Evolutionary conservation across 192 early-diverging fungal genomes (phyloP), one percentile per base, ranked within the genome.

Genomic region (Chytriomyces sp.): DNA sequence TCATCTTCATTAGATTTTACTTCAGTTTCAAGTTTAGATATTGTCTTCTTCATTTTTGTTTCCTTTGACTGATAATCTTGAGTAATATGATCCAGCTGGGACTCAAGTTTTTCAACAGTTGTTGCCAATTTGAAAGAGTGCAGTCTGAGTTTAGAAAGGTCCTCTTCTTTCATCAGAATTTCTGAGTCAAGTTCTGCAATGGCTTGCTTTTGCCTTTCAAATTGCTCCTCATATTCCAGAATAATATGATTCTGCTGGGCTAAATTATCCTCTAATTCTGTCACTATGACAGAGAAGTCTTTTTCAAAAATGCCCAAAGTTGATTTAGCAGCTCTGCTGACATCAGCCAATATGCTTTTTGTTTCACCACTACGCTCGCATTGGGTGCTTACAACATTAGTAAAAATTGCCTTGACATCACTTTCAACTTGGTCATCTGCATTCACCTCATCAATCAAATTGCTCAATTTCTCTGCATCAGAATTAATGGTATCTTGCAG

Each of bases 331-430:
- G n/a, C 14, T 26, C 49, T 64, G 39, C 12, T 64, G 40, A 28
- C 36, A 38, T 17, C 7, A 5, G 37, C 8, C 7, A 64, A 28
- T 28, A 12, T 22, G 14, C 14, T 39, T 44, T 64, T 64, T 6
- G 62, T 44, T 44, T 39, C 62, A 39, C 39, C 12, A 22, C 34
- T 39, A 12, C 39, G 39, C 37, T 68, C 49, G n/a, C 25, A 30
- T 34, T 68, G 65, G 28, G 26, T 33, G 7, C 32, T 32, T 14
- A 68, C 52, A 22, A 68, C 65, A 54, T 33, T 49, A 17, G 34
- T 52, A 34, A 68, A 54, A 17, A 55, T 55, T 8, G 52, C 52
- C 55, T 68, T 68, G 32, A 68, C 34, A 2, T 55, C 52, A 14
- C 30, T 52, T 55, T 68, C 65, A 28, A 68, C 65, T 32, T 32